Base-by-base conservation (phyloP, 2,329 filamentous ascomycete species). In the Calonectria leucothoes region DNA sequence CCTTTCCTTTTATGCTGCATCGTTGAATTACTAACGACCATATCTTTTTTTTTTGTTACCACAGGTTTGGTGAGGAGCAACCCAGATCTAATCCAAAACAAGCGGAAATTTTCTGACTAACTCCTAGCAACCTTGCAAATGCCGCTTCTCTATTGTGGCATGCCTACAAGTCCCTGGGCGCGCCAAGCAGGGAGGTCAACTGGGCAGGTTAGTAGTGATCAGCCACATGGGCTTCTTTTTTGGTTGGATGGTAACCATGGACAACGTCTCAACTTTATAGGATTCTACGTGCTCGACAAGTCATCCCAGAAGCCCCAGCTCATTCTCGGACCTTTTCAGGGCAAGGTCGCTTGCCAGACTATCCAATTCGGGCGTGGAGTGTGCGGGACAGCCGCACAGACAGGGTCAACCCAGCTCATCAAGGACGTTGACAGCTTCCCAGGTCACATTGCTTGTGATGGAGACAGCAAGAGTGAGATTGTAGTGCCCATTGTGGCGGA, bases 371-470 rank as follows among this genome's bases (percentile, higher is more conserved):
- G 92, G 11, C 89, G 90, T 51, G 94, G 94, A 35, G 94, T 97
- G 6, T 96, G 94, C 82, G 94, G 94, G 3, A 85, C 90, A 8
- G 94, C 94, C 0, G 94, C 94, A 1, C 81, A 88, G 29, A 89
- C 86, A 4, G 84, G 84, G 55, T 81, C 85, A 72, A 95, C 94
- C 14, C 93, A 94, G 84, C 82, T 95, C 8, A 89, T 93, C 0
- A 85, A 87, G 15, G 92, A 97, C 82, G 94, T 97, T 10, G 92
- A 94, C 52, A 81, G 85, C 66, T 96, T 96, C 80, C 93, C 93
- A 0, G 94, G 94, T 2, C 94, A 96, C 82, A 96, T 97, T 81
- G 94, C 94, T 12, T 96, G 94, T 82, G 94, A 97, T 83, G 90
- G 91, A 5, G 93, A 91, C 71, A 94, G 91, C 79, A 90, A 87